Conservation (phyloP, 1,284 basidiomycete species). For the Phellopilus nigrolimitatus region DNA sequence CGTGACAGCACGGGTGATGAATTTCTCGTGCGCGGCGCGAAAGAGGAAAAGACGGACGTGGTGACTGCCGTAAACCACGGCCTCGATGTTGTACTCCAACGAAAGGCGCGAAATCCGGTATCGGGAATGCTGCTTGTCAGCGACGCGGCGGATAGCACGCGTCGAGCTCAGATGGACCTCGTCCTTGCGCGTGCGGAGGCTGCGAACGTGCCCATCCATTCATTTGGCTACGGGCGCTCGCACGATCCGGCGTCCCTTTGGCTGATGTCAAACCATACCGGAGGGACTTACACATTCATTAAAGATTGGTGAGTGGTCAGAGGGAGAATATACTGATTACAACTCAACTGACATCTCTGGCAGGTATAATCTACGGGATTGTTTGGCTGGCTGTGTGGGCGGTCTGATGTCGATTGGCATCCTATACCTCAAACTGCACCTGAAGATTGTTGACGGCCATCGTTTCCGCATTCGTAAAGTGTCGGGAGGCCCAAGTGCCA, state of each 20-base stretch:
- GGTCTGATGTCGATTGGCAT: slow-evolving; percentile 92
- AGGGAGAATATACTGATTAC: background rate
- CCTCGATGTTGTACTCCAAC: slow-evolving; percentile 89
- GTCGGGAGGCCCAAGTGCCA: slow-evolving; percentile 76
- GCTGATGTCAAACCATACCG: slow-evolving; percentile 97
- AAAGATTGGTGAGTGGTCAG: slow-evolving; percentile 68
- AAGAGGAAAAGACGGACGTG: slow-evolving; percentile 92
- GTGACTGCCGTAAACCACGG: slow-evolving; percentile 93
- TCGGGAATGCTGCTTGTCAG: slow-evolving; percentile 91
- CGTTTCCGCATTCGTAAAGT: slow-evolving; percentile 90
- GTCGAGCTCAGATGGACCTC: slow-evolving; percentile 97
- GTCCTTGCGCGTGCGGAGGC: slow-evolving; percentile 95
- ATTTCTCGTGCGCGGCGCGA: slow-evolving; percentile 71
- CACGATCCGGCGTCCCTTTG: slow-evolving; percentile 98
- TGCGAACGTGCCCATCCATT: slow-evolving; percentile 93
- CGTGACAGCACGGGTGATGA: slow-evolving; percentile 51
- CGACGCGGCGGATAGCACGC: slow-evolving; percentile 85
- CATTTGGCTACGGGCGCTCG: slow-evolving; percentile 92
- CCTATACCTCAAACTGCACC: slow-evolving; percentile 86
- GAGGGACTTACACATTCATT: slow-evolving; percentile 96
- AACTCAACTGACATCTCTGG: background rate
- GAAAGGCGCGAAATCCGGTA: slow-evolving; percentile 85
- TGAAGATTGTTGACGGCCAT: slow-evolving; percentile 79
- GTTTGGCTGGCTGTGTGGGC: slow-evolving; percentile 87
- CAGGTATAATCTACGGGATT: slow-evolving; percentile 78